A percentile compares a stretch with the other conserved stretches of the same genome.
phyloP scores from a whole-genome alignment of 2,329 filamentous ascomycete species.

The Plenodomus lindquistii region DNA sequence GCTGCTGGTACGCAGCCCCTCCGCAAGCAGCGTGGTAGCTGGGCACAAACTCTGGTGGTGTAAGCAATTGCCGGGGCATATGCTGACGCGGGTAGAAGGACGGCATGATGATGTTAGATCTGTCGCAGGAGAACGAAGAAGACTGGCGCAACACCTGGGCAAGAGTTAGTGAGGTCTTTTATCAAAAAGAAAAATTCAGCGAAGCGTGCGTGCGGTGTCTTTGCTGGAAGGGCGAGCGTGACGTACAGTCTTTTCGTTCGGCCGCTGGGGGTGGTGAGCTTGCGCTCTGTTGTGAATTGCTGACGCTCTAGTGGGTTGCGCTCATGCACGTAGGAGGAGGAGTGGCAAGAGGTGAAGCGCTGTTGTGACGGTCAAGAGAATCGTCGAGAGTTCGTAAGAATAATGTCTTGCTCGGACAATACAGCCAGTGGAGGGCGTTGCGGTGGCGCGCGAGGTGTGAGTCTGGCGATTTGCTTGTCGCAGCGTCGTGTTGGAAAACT shows the following conservation, averaged over 20 bases:
- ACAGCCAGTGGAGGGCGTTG: slow-evolving; percentile 3
- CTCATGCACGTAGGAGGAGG: slow-evolving; percentile 43
- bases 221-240: slow-evolving; percentile 5
- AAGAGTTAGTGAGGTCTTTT: slow-evolving; percentile 16
- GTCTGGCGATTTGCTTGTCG: slow-evolving; percentile 11
- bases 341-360: slow-evolving; percentile 19
- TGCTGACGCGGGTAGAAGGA: slow-evolving; percentile 55
- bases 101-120: slow-evolving; percentile 50
- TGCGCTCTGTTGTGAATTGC: slow-evolving; percentile 40
- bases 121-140: slow-evolving; percentile 45
- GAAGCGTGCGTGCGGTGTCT: slow-evolving; percentile 3
- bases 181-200: background rate
- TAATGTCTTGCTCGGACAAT: slow-evolving; percentile 27
- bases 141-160: slow-evolving; percentile 48
- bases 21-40: slow-evolving; percentile 50
- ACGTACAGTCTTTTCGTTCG: slow-evolving; percentile 48
- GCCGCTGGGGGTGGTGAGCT: slow-evolving; percentile 39
- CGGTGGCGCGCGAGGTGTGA: slow-evolving; percentile 12
- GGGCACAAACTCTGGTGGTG: slow-evolving; percentile 54
- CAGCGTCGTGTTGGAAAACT: slow-evolving; percentile 15
- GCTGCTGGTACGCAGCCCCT: slow-evolving; percentile 52
- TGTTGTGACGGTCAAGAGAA: slow-evolving; percentile 5
- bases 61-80: slow-evolving; percentile 50
- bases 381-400: slow-evolving; percentile 29
- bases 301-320: slow-evolving; percentile 36